A percentile compares a stretch with the other conserved stretches of the same genome.
Evolutionary conservation across 306 rosid genomes (phyloP).

Genomic region (Urtica urens): DNA sequence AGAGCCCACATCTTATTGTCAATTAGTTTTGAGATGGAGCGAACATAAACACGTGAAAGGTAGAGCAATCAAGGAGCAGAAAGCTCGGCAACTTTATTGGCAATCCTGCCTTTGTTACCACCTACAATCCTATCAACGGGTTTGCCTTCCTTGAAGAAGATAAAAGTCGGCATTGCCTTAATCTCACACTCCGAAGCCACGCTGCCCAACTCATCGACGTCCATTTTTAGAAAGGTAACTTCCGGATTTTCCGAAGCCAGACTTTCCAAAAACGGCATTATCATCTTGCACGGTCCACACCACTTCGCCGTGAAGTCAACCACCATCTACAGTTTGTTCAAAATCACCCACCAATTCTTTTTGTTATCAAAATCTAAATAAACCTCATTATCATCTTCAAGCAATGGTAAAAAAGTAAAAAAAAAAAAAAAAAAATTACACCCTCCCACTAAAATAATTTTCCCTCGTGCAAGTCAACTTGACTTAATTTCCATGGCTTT

Average conservation of each 20-base stretch:
- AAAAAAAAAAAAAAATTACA: no score
- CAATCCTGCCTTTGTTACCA: slow-evolving; percentile 45
- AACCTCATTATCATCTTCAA: no score
- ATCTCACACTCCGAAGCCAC: slow-evolving; percentile 53
- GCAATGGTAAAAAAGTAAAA: not conserved
- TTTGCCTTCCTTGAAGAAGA: slow-evolving; percentile 71
- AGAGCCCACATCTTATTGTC: no score
- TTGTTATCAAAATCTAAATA: no score
- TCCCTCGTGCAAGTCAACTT: no score
- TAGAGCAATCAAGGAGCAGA: no score
- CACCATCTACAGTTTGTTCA: no score
- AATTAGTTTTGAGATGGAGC: no score
- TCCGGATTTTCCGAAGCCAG: slow-evolving; percentile 36
- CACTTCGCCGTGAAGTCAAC: slow-evolving; percentile 90
- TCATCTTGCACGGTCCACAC: slow-evolving; percentile 83
- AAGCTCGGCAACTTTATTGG: slow-evolving; percentile 22
- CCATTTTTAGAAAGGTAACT: slow-evolving; percentile 64
- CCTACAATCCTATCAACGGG: slow-evolving; percentile 55
- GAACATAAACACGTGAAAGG: no score
- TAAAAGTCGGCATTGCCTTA: slow-evolving; percentile 73
- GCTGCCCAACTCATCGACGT: slow-evolving; percentile 74
- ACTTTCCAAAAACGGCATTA: slow-evolving; percentile 54
- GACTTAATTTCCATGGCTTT: no score
- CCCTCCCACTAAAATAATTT: no score
- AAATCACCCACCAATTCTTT: no score